Evolutionary conservation across 768 basidiomycete species (phyloP), one percentile per base, ranked within the genome.

Genomic region (Mycena albidolilacea): DNA sequence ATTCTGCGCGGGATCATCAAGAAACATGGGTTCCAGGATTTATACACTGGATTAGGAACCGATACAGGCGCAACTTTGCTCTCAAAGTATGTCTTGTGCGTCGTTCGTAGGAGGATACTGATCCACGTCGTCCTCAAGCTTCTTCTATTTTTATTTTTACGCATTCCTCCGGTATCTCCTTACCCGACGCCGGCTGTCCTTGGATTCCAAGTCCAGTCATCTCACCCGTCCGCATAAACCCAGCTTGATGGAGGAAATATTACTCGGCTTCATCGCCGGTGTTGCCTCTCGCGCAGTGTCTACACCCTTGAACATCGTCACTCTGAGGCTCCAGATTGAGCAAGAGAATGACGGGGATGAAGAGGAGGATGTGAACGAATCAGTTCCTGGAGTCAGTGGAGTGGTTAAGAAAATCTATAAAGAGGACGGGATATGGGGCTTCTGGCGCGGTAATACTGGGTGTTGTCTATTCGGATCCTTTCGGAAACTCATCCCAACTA

Each of bases 101-200:
- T 17, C 37, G 9, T 43, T 44, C n/a, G 46, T 66, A 19, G 7
- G 19, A 38, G 14, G 19, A 38, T 1, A 50, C 43, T 46, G 43
- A 62, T 23, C 54, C 30, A 8, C 30, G 52, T 41, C 55, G 41
- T 55, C 23, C 30, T 62, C 5, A 67, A 90, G 90, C 77, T 91
- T 91, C 75, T 82, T 90, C 66, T 91, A 90, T 76, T 91, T 90
- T 73, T 89, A 90, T 71, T 84, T 87, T 72, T 91, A 90, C 76
- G 85, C 90, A 0, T 85, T 86, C 70, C 82, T 91, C 14, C 78
- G 83, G 1, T 82, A 82, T 8, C 64, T 87, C 14, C 83, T 85
- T 7, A 83, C 85, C 1, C 82, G 82, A 10, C 79, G 85, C 21
- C 80, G 74, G 14, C 71, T 79, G 17, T 69, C 72, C 21, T 39